Evolutionary conservation across 129 eudicot species (phyloP).

Genomic region (Saussurea involucrata): DNA sequence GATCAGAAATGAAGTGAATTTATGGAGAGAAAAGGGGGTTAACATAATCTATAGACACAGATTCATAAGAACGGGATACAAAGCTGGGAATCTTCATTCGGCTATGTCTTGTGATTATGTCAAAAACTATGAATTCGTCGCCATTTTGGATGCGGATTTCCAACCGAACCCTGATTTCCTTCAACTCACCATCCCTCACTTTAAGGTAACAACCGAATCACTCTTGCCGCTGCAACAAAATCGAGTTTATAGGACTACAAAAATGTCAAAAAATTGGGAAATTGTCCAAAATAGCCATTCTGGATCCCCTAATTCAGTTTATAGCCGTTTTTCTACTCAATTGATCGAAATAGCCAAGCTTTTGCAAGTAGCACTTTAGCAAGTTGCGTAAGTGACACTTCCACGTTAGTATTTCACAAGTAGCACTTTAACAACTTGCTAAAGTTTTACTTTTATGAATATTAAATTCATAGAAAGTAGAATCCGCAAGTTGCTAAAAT

Average conservation of each 20-base stretch:
- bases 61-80: conserved; percentile 77
- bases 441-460: not conserved
- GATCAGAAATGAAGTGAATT: conserved; percentile 55
- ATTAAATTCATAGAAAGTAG: not conserved
- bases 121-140: conserved; percentile 77
- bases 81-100: conserved; percentile 88
- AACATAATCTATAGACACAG: conserved; percentile 78
- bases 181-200: conserved; percentile 65
- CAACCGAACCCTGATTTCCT: conserved; percentile 87
- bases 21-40: conserved; percentile 74
- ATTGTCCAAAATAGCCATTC: not conserved
- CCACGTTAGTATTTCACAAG: too few relatives aligned
- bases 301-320: not conserved
- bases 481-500: too few relatives aligned
- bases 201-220: conserved; percentile 48
- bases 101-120: conserved; percentile 97
- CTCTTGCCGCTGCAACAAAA: not conserved
- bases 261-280: not conserved
- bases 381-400: too few relatives aligned
- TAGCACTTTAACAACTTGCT: not conserved
- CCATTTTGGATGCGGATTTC: conserved; percentile 88
- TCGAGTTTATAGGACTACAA: not conserved
- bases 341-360: not conserved
- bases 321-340: not conserved
- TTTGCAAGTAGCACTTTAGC: not conserved